These are phyloP conservation scores for Candolleomyces eurysporus DNA, from an alignment of 768 basidiomycete species.

Conservation along the genomic window DNA sequence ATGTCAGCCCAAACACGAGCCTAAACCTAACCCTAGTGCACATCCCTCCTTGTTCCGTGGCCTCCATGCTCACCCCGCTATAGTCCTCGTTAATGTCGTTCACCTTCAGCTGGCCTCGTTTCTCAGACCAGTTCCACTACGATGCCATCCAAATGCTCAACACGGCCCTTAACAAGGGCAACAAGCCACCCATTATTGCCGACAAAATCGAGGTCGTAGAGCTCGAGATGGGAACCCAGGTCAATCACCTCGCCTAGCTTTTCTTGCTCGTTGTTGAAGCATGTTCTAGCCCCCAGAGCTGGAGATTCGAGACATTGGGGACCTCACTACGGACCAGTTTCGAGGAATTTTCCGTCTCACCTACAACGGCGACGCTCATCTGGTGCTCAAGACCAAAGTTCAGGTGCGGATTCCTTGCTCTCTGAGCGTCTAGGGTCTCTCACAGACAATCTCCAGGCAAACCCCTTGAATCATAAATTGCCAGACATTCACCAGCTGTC, in stretches of 20 bases:
- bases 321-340: slow-evolving; percentile 93
- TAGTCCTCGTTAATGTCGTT: slow-evolving; percentile 59
- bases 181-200: slow-evolving; percentile 95
- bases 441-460: slow-evolving; percentile 50
- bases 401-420: slow-evolving; percentile 51
- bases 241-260: slow-evolving; percentile 28
- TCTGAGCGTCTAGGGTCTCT: neutral
- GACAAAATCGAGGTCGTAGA: slow-evolving; percentile 98
- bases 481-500: slow-evolving; percentile 86
- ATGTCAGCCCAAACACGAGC: neutral
- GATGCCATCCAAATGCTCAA: slow-evolving; percentile 98
- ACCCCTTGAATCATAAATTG: slow-evolving; percentile 91
- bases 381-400: slow-evolving; percentile 86
- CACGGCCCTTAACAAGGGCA: slow-evolving; percentile 94
- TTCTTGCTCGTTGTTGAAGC: slow-evolving; percentile 2
- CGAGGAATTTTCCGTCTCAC: slow-evolving; percentile 95
- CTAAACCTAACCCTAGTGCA: slow-evolving; percentile 19
- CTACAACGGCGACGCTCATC: slow-evolving; percentile 91
- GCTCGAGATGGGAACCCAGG: slow-evolving; percentile 98
- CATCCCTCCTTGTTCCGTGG: slow-evolving; percentile 12
- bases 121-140: slow-evolving; percentile 94
- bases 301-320: slow-evolving; percentile 96
- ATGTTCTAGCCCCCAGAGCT: slow-evolving; percentile 83
- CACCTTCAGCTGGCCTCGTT: slow-evolving; percentile 94
- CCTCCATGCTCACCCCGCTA: slow-evolving; percentile 1